phyloP scores from a whole-genome alignment of 2,329 filamentous ascomycete species.

The Fusarium subtropicale region DNA sequence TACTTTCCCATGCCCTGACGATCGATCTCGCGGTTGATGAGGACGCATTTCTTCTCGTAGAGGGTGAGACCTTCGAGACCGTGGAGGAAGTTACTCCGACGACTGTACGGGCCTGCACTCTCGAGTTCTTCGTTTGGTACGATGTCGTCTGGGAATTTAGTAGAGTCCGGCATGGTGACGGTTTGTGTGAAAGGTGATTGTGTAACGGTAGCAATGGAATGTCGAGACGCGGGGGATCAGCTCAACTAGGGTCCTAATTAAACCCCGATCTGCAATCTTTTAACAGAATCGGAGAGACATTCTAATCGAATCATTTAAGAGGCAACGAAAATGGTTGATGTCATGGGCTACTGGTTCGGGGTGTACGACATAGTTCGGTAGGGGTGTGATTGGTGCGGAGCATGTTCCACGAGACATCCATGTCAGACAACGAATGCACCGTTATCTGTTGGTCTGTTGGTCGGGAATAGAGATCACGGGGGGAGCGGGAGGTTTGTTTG shows the following conservation, averaged over 20 bases:
- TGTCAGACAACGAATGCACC: constrained; percentile 2
- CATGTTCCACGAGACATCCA: neutral
- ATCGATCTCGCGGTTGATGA: constrained; percentile 60
- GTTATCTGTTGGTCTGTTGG: neutral
- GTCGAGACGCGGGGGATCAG: neutral
- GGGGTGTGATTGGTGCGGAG: neutral
- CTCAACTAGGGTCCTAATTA: neutral
- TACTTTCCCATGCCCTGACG: constrained; percentile 64
- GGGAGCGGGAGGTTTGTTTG: neutral
- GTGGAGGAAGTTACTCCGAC: neutral
- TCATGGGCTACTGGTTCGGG: neutral
- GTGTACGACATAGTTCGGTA: neutral
- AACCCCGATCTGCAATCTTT: neutral
- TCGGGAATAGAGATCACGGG: neutral
- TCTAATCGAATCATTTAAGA: neutral
- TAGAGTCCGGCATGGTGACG: neutral
- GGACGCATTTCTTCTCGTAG: constrained; percentile 53
- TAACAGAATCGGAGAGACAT: neutral
- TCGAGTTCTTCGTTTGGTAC: neutral
- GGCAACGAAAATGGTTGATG: constrained; percentile 3
- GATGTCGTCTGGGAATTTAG: neutral
- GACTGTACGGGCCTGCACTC: neutral
- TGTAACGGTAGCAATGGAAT: constrained; percentile 7
- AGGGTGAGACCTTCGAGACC: constrained; percentile 46
- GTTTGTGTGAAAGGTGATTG: neutral